Evolutionary conservation across 129 eudicot species (phyloP), one percentile per base, ranked within the genome.

Genomic region (Lonicera japonica): DNA sequence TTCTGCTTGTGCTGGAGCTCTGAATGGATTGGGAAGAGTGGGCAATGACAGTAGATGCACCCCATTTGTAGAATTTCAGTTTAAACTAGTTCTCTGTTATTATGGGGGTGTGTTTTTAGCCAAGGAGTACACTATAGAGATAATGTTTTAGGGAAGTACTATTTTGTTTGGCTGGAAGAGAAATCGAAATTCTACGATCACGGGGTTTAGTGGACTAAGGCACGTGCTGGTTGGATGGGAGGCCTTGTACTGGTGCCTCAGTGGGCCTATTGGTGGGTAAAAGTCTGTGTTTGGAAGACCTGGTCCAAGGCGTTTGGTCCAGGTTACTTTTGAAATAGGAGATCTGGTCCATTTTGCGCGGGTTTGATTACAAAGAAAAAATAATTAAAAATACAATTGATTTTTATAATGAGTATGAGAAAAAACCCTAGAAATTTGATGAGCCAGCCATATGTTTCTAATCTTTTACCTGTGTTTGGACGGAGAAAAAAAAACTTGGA

Each of bases 101-200:
- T 63, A 14, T 29, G 36, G 2, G 36, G 2, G 36, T 29, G 38
- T 46, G 60, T 59, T 56, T 61, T 40, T 58, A 51, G 70, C 22
- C 20, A 15, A 20, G 23, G 54, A 23, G 23, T 14, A 40, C 16
- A 12, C 10, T 12, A 40, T 5, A 12, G 68, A 65, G 79, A 73
- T 78, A 59, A 64, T 55, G 69, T 64, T 68, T 78, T 22, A 39
- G 69, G 64, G 51, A 68, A 65, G 62, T 43, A 53, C 21, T 43
- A 40, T 12, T 68, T 40, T 41, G 56, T 72, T 62, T 68, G 54
- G 61, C 20, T 61, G 36, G 21, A 34, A 38, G 43, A 47, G 72
- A 15, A 45, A 23, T 52, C 14, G 72, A 15, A 45, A 23, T 52
- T 14, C 19, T 57, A 25, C 48, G 47, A 1, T 61, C 81, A 55